These are phyloP conservation scores for Tolypocladium pustulatum DNA, from an alignment of 2,329 filamentous ascomycete species.

Conservation along the genomic window DNA sequence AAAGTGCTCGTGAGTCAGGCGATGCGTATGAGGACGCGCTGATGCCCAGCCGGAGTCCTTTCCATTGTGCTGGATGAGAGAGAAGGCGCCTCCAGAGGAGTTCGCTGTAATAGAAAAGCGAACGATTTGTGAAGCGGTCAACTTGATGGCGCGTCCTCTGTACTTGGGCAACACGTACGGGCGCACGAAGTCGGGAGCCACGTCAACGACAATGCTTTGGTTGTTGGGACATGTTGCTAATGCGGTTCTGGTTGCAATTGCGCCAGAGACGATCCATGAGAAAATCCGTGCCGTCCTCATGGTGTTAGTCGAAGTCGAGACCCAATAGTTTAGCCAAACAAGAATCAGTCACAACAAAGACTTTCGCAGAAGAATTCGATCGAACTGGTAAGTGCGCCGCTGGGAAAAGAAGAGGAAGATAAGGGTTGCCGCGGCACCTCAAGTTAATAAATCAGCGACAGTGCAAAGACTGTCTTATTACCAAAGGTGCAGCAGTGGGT, in stretches of 20 bases:
- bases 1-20: slow-evolving; percentile 9
- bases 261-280: not conserved
- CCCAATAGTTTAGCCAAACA: not conserved
- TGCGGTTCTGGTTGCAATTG: not conserved
- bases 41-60: slow-evolving; percentile 5
- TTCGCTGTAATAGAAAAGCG: slow-evolving; percentile 11
- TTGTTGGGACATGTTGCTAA: not conserved
- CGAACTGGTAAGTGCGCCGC: not conserved
- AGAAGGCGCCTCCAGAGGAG: slow-evolving; percentile 12
- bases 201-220: slow-evolving; percentile 8
- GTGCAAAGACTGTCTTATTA: not conserved
- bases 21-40: slow-evolving; percentile 10
- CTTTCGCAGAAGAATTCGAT: not conserved
- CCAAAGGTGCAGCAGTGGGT: not conserved
- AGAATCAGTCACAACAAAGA: not conserved
- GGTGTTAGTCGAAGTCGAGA: not conserved
- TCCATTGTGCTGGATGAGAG: slow-evolving; percentile 11
- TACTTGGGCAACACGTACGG: slow-evolving; percentile 14
- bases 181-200: slow-evolving; percentile 9
- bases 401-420: not conserved
- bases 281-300: not conserved
- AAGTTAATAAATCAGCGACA: not conserved
- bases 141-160: slow-evolving; percentile 9
- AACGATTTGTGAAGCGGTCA: slow-evolving; percentile 11
- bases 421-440: not conserved